Conservation (phyloP, 2,329 filamentous ascomycete genomes). For the Cryphonectria parasitica region DNA sequence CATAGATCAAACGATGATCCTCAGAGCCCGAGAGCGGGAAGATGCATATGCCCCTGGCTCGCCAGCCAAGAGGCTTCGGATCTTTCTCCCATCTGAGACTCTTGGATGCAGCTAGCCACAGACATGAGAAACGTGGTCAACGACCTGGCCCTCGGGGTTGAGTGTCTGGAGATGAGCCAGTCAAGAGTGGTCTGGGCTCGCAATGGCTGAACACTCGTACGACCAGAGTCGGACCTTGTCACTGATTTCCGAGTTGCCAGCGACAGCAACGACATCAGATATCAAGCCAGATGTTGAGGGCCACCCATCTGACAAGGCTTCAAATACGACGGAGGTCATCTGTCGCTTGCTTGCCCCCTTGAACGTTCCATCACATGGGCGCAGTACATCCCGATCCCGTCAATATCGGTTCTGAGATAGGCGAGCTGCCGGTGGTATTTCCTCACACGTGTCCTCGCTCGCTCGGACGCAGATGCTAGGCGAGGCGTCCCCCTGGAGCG, state of each 20-base stretch:
- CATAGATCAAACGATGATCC: conserved; percentile 6
- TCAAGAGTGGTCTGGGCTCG: not conserved
- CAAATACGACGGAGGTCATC: not conserved
- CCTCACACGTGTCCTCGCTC: not conserved
- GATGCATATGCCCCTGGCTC: conserved; percentile 23
- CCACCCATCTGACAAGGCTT: not conserved
- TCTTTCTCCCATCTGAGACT: conserved; percentile 23
- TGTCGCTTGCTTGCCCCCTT: not conserved
- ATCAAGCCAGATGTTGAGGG: not conserved
- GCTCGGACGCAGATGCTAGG: not conserved
- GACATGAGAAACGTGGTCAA: conserved; percentile 11
- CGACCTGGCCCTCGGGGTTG: conserved; percentile 3
- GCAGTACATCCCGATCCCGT: conserved; percentile 16
- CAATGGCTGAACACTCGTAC: not conserved
- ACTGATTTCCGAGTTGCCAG: not conserved
- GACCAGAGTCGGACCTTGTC: not conserved
- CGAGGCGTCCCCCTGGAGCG: not conserved
- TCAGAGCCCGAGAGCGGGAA: not conserved
- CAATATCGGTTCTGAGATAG: conserved; percentile 13
- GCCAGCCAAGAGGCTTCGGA: conserved; percentile 19
- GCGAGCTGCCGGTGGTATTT: conserved; percentile 18
- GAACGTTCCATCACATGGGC: not conserved
- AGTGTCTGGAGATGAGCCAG: conserved; percentile 10
- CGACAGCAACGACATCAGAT: not conserved
- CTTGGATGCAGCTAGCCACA: conserved; percentile 26